A percentile compares a stretch with the other conserved stretches of the same genome.
Evolutionary conservation across 202 grass and related monocot genomes (phyloP).

Genomic region (Zizania palustris): DNA sequence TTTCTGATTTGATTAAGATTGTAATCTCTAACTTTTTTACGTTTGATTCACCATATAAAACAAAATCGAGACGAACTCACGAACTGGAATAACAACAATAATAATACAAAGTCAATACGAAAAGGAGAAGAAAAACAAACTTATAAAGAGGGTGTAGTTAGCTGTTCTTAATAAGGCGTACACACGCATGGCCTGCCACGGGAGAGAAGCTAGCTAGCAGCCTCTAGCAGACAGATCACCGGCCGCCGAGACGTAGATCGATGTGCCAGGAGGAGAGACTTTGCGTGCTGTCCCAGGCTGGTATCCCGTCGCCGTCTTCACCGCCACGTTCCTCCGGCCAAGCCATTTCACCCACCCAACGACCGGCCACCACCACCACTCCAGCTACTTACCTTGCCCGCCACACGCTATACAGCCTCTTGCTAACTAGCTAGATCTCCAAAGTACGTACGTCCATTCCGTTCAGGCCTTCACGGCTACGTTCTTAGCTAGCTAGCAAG

Average conservation of each 20-base stretch:
- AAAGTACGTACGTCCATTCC: neutral
- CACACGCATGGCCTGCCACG: constrained; percentile 24
- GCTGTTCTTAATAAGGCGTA: neutral
- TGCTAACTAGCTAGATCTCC: neutral
- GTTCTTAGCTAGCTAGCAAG: neutral
- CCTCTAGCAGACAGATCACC: neutral
- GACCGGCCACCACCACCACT: neutral
- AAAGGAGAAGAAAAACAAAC: neutral
- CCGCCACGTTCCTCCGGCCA: constrained; percentile 52
- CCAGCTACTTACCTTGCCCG: constrained; percentile 34
- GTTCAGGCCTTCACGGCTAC: constrained; percentile 20
- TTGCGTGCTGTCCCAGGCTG: constrained; percentile 55
- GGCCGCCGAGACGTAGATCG: neutral
- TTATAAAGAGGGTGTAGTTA: neutral
- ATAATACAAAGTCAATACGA: neutral
- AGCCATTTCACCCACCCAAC: constrained; percentile 19
- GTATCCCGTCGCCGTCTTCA: constrained; percentile 50
- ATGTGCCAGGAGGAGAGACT: neutral
- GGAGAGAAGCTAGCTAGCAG: neutral
- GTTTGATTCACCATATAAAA: too few relatives aligned
- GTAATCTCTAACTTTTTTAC: too few relatives aligned
- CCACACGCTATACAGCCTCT: neutral
- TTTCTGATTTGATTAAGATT: too few relatives aligned
- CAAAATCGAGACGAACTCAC: neutral
- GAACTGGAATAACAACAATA: neutral